A percentile compares a stretch with the other conserved stretches of the same genome.
These are phyloP conservation scores for Quercus phellos DNA, from an alignment of 331 rosid species.

Conservation along the genomic window DNA sequence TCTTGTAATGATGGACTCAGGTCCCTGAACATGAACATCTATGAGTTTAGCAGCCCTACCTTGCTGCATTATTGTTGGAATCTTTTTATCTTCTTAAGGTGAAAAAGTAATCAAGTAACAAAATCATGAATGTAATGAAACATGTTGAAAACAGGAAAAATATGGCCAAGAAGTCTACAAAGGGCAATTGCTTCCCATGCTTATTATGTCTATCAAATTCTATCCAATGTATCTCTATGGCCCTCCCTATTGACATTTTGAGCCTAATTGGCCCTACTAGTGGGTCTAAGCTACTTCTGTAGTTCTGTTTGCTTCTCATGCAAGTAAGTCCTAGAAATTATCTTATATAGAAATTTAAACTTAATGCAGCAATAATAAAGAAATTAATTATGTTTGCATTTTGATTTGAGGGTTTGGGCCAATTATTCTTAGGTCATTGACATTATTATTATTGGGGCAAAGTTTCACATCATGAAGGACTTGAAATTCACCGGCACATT, in stretches of 20 bases:
- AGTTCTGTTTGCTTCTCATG: not conserved
- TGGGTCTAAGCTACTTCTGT: not conserved
- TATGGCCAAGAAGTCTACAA: not conserved
- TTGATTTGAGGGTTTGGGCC: too few relatives aligned
- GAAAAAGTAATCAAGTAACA: slow-evolving; percentile 40
- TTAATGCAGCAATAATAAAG: too few relatives aligned
- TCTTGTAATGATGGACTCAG: slow-evolving; percentile 45
- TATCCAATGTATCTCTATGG: not conserved
- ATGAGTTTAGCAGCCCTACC: slow-evolving; percentile 41
- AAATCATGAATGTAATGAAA: slow-evolving; percentile 42
- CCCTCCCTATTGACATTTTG: slow-evolving; percentile 15
- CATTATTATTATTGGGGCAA: too few relatives aligned
- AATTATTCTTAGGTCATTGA: too few relatives aligned
- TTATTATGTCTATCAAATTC: slow-evolving; percentile 1
- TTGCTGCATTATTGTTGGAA: slow-evolving; percentile 49
- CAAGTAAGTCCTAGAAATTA: not conserved
- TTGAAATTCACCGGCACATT: too few relatives aligned
- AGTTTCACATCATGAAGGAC: too few relatives aligned
- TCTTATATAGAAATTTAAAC: too few relatives aligned
- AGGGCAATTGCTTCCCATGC: not conserved
- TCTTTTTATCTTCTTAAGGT: slow-evolving; percentile 42
- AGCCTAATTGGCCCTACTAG: not conserved
- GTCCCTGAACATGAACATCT: slow-evolving; percentile 23
- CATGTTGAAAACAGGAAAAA: slow-evolving; percentile 36
- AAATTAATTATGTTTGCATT: too few relatives aligned